Evolutionary conservation across 78 protist species (phyloP).

Genomic region (Capsaspora owczarzaki): DNA sequence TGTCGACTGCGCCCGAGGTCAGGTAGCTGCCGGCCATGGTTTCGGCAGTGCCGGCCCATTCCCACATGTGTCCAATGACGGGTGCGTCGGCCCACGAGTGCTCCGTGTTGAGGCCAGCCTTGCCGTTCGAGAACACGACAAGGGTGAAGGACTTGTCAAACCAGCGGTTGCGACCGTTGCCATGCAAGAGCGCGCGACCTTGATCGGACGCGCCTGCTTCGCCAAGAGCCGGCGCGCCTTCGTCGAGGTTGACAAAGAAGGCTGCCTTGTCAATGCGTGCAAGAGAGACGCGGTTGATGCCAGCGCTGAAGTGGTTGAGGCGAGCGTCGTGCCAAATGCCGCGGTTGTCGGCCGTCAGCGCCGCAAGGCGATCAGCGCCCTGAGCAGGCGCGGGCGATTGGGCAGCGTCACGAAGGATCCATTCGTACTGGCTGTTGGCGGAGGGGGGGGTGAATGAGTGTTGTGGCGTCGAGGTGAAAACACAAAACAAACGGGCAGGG

Average conservation of each 20-base stretch:
- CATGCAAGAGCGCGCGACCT: constrained; percentile 5
- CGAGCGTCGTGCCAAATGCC: constrained; percentile 27
- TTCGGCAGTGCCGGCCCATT: neutral
- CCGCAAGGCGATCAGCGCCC: no score
- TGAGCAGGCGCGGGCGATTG: no score
- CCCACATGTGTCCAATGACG: constrained; percentile 23
- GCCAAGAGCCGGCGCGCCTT: neutral
- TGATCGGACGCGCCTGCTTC: neutral
- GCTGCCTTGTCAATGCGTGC: constrained; percentile 6
- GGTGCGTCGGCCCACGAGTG: constrained; percentile 46
- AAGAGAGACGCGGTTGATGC: constrained; percentile 13
- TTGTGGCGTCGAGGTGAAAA: no score
- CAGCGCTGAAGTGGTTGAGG: neutral
- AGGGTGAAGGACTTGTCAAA: constrained; percentile 51
- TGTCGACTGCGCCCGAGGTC: neutral
- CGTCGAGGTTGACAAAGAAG: constrained; percentile 17
- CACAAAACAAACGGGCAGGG: no score
- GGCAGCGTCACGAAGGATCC: neutral
- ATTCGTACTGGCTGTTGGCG: no score
- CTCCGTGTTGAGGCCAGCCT: constrained; percentile 34
- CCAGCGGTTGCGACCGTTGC: constrained; percentile 34
- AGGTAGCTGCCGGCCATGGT: neutral
- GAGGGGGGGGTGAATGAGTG: no score
- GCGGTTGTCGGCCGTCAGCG: constrained; percentile 26
- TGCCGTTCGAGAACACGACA: constrained; percentile 31